phyloP scores from a whole-genome alignment of 768 basidiomycete species.

The Lactifluus subvellereus region DNA sequence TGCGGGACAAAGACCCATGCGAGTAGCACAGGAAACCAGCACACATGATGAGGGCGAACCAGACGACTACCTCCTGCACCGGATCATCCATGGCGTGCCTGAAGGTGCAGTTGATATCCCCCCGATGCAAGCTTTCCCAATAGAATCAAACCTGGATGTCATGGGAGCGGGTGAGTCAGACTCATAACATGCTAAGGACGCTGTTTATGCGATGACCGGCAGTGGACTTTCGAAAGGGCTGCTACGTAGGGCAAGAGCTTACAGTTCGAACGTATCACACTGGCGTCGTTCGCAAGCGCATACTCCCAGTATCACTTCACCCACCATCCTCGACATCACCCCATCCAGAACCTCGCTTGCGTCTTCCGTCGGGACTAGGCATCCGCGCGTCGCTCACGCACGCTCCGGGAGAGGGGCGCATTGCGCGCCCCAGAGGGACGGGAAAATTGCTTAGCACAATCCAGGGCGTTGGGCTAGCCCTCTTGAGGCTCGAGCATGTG shows the following conservation, averaged over 20 bases:
- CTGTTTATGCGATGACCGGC: constrained; percentile 23
- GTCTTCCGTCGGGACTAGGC: constrained; percentile 25
- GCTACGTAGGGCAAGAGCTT: constrained; percentile 96
- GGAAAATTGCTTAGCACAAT: constrained; percentile 67
- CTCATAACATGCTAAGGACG: constrained; percentile 1
- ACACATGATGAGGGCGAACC: constrained; percentile 49
- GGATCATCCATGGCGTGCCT: constrained; percentile 78
- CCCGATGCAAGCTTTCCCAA: constrained; percentile 77
- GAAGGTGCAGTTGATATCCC: constrained; percentile 77
- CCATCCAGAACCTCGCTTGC: neutral
- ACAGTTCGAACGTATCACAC: constrained; percentile 97
- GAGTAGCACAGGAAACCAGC: constrained; percentile 46
- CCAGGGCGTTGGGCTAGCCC: constrained; percentile 62
- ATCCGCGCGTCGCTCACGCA: constrained; percentile 30
- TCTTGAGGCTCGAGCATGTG: constrained; percentile 75
- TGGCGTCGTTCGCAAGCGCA: constrained; percentile 84
- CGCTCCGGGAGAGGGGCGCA: constrained; percentile 29
- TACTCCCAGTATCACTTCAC: constrained; percentile 69
- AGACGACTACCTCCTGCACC: constrained; percentile 68
- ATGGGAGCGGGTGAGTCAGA: constrained; percentile 84
- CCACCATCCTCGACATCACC: constrained; percentile 17
- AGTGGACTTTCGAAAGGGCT: constrained; percentile 98
- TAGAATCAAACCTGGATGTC: constrained; percentile 90
- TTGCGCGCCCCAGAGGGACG: constrained; percentile 59
- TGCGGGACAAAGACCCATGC: constrained; percentile 11